Conservation (phyloP, 495 filamentous ascomycete genomes). For the Penicillium nucicola region DNA sequence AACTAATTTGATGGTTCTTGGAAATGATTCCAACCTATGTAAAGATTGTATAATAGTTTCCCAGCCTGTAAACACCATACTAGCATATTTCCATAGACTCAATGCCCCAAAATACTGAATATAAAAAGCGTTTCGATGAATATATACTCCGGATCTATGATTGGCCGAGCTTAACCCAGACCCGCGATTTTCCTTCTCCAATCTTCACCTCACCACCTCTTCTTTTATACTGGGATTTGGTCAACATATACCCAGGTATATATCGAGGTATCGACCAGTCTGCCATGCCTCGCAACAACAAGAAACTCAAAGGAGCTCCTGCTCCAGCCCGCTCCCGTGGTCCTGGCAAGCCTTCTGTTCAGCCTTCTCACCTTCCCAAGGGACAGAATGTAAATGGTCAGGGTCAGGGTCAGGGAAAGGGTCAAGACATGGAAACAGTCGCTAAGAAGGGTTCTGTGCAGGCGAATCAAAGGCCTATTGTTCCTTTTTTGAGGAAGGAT, state of each 20-base stretch:
- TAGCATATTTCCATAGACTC: not conserved
- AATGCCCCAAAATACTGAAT: too few species aligned
- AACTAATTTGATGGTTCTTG: not conserved
- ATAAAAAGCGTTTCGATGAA: not conserved
- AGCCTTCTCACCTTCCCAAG: not conserved
- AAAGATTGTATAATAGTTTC: not conserved
- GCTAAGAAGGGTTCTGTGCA: slow-evolving; percentile 19
- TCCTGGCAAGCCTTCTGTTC: not conserved
- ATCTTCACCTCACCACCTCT: not conserved
- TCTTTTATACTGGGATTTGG: not conserved
- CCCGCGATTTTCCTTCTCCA: slow-evolving; percentile 2
- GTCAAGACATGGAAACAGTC: not conserved
- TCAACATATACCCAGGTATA: not conserved
- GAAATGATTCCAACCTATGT: too few species aligned
- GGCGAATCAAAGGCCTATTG: slow-evolving; percentile 48
- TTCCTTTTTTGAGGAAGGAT: slow-evolving; percentile 72
- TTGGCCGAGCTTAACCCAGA: slow-evolving; percentile 15
- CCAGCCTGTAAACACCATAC: too few species aligned
- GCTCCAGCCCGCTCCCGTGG: not conserved
- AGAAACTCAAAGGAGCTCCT: slow-evolving; percentile 1
- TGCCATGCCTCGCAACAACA: slow-evolving; percentile 5
- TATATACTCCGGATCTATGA: slow-evolving; percentile 19
- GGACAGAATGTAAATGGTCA: slow-evolving; percentile 1
- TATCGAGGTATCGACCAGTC: not conserved
- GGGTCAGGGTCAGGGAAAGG: not conserved